phyloP scores from a whole-genome alignment of 257 asterid species.

The Solanum phureja region DNA sequence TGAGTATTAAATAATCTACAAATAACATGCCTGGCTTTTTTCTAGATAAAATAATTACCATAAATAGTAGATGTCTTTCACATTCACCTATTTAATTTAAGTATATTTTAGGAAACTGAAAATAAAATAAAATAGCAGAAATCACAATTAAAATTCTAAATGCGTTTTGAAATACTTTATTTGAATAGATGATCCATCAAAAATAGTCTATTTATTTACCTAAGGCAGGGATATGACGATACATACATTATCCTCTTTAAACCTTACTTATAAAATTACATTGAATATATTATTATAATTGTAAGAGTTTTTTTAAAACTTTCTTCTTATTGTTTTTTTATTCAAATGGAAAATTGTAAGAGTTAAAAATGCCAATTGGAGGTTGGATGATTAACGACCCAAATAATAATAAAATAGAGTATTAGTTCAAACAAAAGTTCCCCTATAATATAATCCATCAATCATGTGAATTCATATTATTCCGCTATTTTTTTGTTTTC shows the following conservation, averaged over 20 bases:
- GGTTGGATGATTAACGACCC: neutral
- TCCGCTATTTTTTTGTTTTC: neutral
- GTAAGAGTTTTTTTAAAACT: neutral
- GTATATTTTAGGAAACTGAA: neutral
- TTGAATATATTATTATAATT: neutral
- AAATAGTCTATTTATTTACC: accelerated
- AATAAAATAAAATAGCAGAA: neutral
- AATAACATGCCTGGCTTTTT: neutral
- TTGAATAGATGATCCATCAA: neutral
- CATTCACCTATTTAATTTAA: neutral
- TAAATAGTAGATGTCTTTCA: neutral
- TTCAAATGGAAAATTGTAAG: neutral
- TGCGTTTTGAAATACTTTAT: neutral
- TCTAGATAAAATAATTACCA: neutral
- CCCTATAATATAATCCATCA: neutral
- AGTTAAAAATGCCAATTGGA: neutral
- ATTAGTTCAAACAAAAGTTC: neutral
- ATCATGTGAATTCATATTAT: neutral
- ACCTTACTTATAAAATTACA: accelerated
- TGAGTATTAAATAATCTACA: neutral
- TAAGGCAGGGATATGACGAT: accelerated
- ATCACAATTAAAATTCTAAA: neutral
- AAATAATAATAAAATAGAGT: neutral
- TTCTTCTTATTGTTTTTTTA: neutral
- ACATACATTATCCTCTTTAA: accelerated